Percentiles rank a stretch among this genome's conserved stretches.
Conservation (phyloP, 805 yeast genomes). For the Candida cerambycidarum region DNA sequence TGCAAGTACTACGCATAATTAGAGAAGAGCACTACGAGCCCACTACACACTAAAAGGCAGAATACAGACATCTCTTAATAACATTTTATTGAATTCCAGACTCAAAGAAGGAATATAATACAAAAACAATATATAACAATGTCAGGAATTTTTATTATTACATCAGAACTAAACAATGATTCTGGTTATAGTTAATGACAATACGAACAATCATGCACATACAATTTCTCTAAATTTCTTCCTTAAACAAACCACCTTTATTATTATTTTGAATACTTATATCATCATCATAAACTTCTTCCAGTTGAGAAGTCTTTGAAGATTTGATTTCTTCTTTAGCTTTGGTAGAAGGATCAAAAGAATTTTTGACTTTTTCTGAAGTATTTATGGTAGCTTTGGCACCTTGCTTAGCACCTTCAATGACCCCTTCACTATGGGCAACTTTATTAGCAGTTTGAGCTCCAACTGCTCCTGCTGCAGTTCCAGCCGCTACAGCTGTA, state of each 20-base stretch:
- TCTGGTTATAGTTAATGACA: background rate
- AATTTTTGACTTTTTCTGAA: background rate
- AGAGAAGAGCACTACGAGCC: too few species aligned
- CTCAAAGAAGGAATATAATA: conserved; percentile 7
- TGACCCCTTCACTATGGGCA: background rate
- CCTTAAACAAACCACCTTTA: conserved; percentile 41
- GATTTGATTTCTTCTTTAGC: conserved; percentile 12
- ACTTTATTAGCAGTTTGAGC: conserved; percentile 9
- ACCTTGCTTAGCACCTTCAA: conserved; percentile 3
- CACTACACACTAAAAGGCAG: too few species aligned
- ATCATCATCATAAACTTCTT: conserved; percentile 27
- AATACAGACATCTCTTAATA: background rate
- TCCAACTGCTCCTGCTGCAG: conserved; percentile 7
- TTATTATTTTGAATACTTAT: conserved; percentile 25
- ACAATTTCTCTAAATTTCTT: conserved; percentile 29
- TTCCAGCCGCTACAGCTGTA: conserved; percentile 10
- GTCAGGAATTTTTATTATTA: conserved; percentile 4
- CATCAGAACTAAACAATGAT: conserved; percentile 3
- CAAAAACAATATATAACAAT: conserved; percentile 6
- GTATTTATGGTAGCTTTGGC: conserved; percentile 6
- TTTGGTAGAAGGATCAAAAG: background rate
- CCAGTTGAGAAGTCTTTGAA: conserved; percentile 11
- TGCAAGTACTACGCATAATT: too few species aligned
- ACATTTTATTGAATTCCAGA: conserved; percentile 8
- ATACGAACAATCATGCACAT: too few species aligned